Conservation (phyloP, 495 filamentous ascomycete genomes). For the Lasiosphaeria ovina region DNA sequence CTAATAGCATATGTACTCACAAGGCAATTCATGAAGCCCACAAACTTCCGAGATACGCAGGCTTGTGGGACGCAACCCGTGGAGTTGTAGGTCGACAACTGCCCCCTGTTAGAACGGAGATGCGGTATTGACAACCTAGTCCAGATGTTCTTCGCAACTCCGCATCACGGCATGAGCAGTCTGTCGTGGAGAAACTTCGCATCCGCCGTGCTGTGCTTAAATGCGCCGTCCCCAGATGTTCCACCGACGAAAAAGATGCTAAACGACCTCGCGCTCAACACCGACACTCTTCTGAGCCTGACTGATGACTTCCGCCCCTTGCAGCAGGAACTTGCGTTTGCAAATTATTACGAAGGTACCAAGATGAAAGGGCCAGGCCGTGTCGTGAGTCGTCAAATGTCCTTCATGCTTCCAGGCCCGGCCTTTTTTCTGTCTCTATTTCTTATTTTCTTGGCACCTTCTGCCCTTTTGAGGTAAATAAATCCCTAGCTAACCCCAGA, state of each 20-base stretch:
- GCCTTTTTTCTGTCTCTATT: no score
- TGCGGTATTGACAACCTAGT: neutral
- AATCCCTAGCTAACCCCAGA: neutral
- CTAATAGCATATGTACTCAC: neutral
- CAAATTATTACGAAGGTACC: constrained; percentile 10
- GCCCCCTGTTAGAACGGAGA: neutral
- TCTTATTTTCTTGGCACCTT: no score
- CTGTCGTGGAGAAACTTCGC: constrained; percentile 8
- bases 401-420: no score
- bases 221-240: constrained; percentile 2
- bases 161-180: constrained; percentile 10
- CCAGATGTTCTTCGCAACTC: constrained; percentile 20
- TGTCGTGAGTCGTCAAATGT: neutral
- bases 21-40: constrained; percentile 9
- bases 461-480: no score
- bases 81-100: constrained; percentile 8
- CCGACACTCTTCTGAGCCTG: neutral
- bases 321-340: constrained; percentile 12
- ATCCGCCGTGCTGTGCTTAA: constrained; percentile 2
- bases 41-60: neutral
- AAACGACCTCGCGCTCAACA: constrained; percentile 5
- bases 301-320: constrained; percentile 13
- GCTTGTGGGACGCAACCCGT: constrained; percentile 13
- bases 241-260: constrained; percentile 11
- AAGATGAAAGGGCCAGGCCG: neutral